These are phyloP conservation scores for Obba rivulosa DNA, from an alignment of 768 basidiomycete species.

Conservation along the genomic window DNA sequence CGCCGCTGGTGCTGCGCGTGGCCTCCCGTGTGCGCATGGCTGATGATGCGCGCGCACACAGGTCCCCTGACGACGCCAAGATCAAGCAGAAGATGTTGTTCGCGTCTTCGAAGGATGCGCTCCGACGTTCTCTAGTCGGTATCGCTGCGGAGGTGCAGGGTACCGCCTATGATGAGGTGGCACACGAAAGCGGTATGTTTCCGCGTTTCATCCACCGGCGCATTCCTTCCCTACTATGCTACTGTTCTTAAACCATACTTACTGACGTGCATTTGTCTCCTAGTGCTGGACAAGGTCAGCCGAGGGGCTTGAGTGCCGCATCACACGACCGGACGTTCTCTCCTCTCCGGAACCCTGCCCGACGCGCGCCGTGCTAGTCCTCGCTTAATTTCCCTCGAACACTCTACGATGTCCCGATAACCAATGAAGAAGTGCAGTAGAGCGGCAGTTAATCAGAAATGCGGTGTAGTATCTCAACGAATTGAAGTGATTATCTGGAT, in stretches of 20 bases:
- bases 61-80: slow-evolving; percentile 83
- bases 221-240: not conserved
- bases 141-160: slow-evolving; percentile 82
- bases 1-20: not conserved
- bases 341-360: slow-evolving; percentile 1
- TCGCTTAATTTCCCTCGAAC: slow-evolving; percentile 7
- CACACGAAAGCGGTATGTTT: slow-evolving; percentile 59
- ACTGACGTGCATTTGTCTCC: not conserved
- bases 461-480: slow-evolving; percentile 6
- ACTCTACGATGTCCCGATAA: not conserved
- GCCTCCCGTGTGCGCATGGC: slow-evolving; percentile 3
- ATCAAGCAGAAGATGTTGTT: slow-evolving; percentile 92
- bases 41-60: slow-evolving; percentile 27
- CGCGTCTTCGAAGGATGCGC: slow-evolving; percentile 80
- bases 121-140: slow-evolving; percentile 70
- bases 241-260: not conserved
- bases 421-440: slow-evolving; percentile 21
- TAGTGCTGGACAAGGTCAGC: slow-evolving; percentile 25
- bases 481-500: not conserved
- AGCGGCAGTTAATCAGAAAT: slow-evolving; percentile 15
- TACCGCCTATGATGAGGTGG: slow-evolving; percentile 71
- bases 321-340: not conserved
- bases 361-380: slow-evolving; percentile 9
- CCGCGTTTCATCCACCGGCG: not conserved
- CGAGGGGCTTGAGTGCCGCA: slow-evolving; percentile 14